A percentile compares a stretch with the other conserved stretches of the same genome.
Conservation (phyloP, 345 rosid species). For the Raphanus sativus region DNA sequence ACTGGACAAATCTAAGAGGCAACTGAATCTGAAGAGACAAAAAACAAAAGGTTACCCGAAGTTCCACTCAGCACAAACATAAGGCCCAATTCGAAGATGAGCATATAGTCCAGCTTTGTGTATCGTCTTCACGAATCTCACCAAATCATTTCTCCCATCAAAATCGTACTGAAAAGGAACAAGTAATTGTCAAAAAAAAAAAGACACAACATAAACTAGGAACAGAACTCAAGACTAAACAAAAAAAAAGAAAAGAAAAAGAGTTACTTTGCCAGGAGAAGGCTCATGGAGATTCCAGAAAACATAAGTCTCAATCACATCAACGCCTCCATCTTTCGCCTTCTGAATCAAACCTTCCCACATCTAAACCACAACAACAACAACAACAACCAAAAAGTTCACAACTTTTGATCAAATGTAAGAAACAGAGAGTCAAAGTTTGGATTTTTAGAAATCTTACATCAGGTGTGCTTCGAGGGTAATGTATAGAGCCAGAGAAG, state of each 20-base stretch:
- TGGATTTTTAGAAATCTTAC: too few species aligned
- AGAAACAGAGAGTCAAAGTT: too few species aligned
- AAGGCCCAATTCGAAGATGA: conserved; percentile 96
- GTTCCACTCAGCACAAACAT: conserved; percentile 99
- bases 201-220: neutral
- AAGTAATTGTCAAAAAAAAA: neutral
- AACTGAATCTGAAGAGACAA: conserved; percentile 37
- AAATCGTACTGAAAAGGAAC: conserved; percentile 60
- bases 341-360: conserved; percentile 98
- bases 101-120: conserved; percentile 92
- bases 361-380: conserved; percentile 56
- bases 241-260: neutral
- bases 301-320: conserved; percentile 95
- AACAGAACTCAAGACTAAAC: neutral
- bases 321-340: conserved; percentile 95
- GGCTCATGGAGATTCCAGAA: conserved; percentile 99
- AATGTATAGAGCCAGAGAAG: conserved; percentile 92
- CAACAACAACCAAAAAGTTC: too few species aligned
- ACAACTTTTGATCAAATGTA: too few species aligned
- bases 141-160: conserved; percentile 93
- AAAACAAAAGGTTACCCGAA: conserved; percentile 70
- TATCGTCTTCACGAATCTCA: conserved; percentile 78
- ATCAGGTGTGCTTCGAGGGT: conserved; percentile 93
- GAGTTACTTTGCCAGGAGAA: conserved; percentile 80
- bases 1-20: neutral